A percentile compares a stretch with the other conserved stretches of the same genome.
These are phyloP conservation scores for Digitaria exilis DNA, from an alignment of 202 grass and related monocot genomes.

Conservation along the genomic window DNA sequence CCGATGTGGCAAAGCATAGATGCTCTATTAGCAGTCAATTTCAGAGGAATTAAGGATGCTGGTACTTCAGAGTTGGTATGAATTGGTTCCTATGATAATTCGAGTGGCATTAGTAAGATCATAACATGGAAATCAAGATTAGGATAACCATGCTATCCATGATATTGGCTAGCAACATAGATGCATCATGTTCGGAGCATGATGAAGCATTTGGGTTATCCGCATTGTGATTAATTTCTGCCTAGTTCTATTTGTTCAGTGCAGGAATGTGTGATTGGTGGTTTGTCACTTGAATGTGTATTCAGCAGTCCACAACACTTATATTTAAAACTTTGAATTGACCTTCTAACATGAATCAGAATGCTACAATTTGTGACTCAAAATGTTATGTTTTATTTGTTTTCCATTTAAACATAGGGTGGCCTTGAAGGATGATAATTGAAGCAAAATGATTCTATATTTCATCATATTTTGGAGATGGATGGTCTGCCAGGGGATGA, in stretches of 20 bases:
- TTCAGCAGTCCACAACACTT: not conserved
- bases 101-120: not conserved
- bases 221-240: not conserved
- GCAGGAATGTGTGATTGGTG: not conserved
- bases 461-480: slow-evolving; percentile 52
- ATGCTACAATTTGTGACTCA: not conserved
- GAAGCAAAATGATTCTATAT: slow-evolving; percentile 57
- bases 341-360: not conserved
- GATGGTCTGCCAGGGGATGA: slow-evolving; percentile 61
- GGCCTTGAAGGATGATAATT: slow-evolving; percentile 55
- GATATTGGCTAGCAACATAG: not conserved
- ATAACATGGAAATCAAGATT: not conserved
- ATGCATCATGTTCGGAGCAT: not conserved
- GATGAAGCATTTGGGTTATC: not conserved
- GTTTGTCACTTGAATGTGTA: not conserved
- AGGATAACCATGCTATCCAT: not conserved
- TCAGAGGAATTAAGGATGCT: not conserved
- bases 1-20: not conserved
- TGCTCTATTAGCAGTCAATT: not conserved
- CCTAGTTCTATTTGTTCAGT: not conserved
- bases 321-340: not conserved
- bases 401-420: slow-evolving; percentile 24
- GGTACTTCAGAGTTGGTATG: not conserved
- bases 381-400: slow-evolving; percentile 5
- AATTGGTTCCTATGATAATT: not conserved